Evolutionary conservation across 2,329 filamentous ascomycete genomes (phyloP), one percentile per base, ranked within the genome.

Genomic region (Lomentospora prolificans): DNA sequence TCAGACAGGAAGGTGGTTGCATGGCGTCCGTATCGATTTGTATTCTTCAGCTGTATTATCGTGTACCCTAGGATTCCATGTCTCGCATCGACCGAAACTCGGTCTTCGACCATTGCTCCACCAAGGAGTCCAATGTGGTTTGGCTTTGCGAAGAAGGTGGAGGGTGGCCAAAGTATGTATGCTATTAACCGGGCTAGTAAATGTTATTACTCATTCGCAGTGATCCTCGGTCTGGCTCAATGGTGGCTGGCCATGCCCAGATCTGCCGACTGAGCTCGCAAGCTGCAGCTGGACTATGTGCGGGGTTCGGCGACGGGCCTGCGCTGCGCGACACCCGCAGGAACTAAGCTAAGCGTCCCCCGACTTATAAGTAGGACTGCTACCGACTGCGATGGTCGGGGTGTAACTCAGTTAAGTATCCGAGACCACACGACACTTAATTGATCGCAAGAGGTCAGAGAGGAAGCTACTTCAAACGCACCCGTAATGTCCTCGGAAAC

Each of bases 41-140:
- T 51, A 51, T 51, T 31, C 10, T 51, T 51, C n/a, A 14, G n/a
- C 14, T 51, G 50, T 31, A 51, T 33, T n/a, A n/a, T 51, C 25
- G 4, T 24, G 22, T 19, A 22, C 25, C 6, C 5, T 7, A 14
- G 4, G 19, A 19, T 6, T 50, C 19, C 10, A 9, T 28, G 4
- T 50, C 36, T 41, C 2, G 14, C 36, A 14, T 41, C 36, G 36
- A 19, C 14, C n/a, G 9, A 17, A 8, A 14, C 19, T 19, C n/a
- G n/a, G 36, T 14, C 19, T 17, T 41, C 36, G 19, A 39, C n/a
- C 14, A 33, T 4, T 41, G 36, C 36, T n/a, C n/a, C n/a, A n/a
- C n/a, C n/a, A n/a, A n/a, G n/a, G n/a, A n/a, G n/a, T n/a, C n/a
- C n/a, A n/a, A n/a, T n/a, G n/a, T n/a, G n/a, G n/a, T n/a, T n/a